phyloP scores from a whole-genome alignment of 116 monocot species.

The Iris pallida region DNA sequence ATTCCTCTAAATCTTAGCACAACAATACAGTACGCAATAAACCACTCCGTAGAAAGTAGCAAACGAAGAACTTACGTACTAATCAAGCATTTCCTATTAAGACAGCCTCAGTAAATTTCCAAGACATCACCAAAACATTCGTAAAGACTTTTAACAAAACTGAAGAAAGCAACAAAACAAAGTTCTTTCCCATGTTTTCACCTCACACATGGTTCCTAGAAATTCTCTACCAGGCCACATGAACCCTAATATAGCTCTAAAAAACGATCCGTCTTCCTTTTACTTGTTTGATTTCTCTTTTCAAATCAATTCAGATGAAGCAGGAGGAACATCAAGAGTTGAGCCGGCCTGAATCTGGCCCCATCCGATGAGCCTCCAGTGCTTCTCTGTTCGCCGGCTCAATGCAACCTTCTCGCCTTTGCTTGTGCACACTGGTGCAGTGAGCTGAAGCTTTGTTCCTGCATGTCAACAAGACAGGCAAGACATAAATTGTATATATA shows the following conservation, averaged over 20 bases:
- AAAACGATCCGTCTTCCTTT: not conserved
- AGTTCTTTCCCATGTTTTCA: slow-evolving; percentile 25
- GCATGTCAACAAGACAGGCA: not conserved
- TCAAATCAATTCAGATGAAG: not conserved
- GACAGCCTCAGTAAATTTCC: no score
- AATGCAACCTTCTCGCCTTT: slow-evolving; percentile 82
- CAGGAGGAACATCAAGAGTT: slow-evolving; percentile 47
- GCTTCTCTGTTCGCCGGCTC: slow-evolving; percentile 87
- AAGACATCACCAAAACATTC: no score
- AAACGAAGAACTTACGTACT: no score
- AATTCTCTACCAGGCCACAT: slow-evolving; percentile 45
- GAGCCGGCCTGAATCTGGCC: slow-evolving; percentile 88
- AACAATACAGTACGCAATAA: no score
- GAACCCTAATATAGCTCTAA: not conserved
- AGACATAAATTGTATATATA: no score
- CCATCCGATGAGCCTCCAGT: slow-evolving; percentile 95
- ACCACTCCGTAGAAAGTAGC: no score
- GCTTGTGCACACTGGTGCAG: slow-evolving; percentile 84
- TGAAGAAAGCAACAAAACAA: no score
- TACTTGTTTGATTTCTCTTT: not conserved
- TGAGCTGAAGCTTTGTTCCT: slow-evolving; percentile 59
- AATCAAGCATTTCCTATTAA: no score
- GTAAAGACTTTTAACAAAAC: no score
- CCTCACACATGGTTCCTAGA: slow-evolving; percentile 36
- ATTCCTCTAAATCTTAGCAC: no score